Evolutionary conservation across 164 flowering plant species (phyloP).

Genomic region (Paratinospora sagittata): DNA sequence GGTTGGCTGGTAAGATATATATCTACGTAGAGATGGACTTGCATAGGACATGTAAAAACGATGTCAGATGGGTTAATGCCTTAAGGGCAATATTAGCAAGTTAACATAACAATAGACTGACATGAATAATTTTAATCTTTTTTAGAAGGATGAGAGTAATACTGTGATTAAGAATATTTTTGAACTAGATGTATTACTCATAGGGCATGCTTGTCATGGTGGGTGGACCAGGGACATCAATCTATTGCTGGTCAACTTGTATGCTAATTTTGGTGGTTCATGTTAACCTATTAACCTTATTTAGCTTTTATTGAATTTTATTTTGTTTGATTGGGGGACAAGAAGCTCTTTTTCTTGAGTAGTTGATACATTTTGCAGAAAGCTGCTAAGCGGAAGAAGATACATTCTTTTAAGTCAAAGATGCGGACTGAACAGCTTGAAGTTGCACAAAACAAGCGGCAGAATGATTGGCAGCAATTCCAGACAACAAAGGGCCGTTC

Average conservation of each 20-base stretch:
- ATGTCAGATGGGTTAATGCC: neutral
- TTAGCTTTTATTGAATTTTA: neutral
- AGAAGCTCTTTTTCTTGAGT: conserved; percentile 16
- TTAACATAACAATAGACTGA: neutral
- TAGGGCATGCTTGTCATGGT: too few relatives aligned
- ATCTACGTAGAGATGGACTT: too few relatives aligned
- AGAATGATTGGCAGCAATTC: conserved; percentile 99
- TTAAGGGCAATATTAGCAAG: neutral
- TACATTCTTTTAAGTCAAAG: conserved; percentile 96
- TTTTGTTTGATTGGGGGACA: neutral
- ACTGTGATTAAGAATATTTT: too few relatives aligned
- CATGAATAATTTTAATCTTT: too few relatives aligned
- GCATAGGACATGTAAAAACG: neutral
- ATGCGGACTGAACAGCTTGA: conserved; percentile 83
- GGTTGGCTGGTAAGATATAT: too few relatives aligned
- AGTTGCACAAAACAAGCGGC: conserved; percentile 89
- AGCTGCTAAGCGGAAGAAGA: conserved; percentile 86
- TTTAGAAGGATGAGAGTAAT: too few relatives aligned
- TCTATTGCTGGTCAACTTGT: too few relatives aligned
- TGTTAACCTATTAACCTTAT: neutral
- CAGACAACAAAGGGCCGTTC: conserved; percentile 85
- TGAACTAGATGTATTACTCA: neutral
- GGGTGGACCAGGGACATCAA: too few relatives aligned
- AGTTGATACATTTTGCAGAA: conserved; percentile 41
- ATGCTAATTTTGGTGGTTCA: too few relatives aligned